Conservation (phyloP, 2,329 filamentous ascomycete genomes). For the Phyllosticta capitalensis region DNA sequence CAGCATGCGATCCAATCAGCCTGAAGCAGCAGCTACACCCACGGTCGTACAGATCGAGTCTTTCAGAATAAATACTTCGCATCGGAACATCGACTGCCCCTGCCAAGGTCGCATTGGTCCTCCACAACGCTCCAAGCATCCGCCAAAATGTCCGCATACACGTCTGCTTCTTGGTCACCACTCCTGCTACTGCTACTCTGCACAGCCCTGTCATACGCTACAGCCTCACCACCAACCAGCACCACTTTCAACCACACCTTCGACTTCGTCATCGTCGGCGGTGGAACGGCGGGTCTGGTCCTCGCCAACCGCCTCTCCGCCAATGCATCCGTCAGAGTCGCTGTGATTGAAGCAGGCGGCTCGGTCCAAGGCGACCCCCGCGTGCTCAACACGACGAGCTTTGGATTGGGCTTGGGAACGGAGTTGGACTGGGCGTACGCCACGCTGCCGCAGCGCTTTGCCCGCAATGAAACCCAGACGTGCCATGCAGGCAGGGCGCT, state of each 20-base stretch:
- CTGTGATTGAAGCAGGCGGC: slow-evolving; percentile 15
- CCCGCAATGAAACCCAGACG: slow-evolving; percentile 14
- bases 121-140: no score
- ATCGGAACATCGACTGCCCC: no score
- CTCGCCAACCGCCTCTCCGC: slow-evolving; percentile 20
- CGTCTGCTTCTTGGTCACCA: no score
- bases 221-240: not conserved
- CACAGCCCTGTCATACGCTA: no score
- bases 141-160: no score
- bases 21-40: no score
- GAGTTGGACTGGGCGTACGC: slow-evolving; percentile 29
- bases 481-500: slow-evolving; percentile 28
- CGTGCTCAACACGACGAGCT: slow-evolving; percentile 18
- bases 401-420: slow-evolving; percentile 21
- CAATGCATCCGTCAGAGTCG: slow-evolving; percentile 16
- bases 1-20: no score
- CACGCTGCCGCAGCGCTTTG: slow-evolving; percentile 24
- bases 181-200: no score
- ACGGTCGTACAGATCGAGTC: no score
- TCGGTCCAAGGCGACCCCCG: slow-evolving; percentile 21
- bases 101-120: no score
- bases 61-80: no score
- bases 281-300: slow-evolving; percentile 14
- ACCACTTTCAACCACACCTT: slow-evolving; percentile 1
- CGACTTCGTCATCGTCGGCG: slow-evolving; percentile 12